Evolutionary conservation across 2,329 filamentous ascomycete genomes (phyloP).

Genomic region (Capronia coronata): DNA sequence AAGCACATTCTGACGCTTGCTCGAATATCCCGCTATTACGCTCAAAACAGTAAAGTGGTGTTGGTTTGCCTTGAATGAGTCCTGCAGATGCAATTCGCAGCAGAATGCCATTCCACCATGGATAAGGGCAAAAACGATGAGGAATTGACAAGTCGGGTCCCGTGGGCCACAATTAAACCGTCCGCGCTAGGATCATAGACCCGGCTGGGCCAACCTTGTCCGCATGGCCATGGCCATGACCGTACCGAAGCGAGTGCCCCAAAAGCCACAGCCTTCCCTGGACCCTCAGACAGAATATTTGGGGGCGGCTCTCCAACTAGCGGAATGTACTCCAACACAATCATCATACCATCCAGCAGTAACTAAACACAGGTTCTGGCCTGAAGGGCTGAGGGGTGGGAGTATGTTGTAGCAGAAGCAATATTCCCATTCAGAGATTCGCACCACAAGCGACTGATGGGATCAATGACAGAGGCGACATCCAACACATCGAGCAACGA

Average conservation of each 20-base stretch:
- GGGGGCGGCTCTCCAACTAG: no score
- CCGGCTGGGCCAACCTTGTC: not conserved
- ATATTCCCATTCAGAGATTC: no score
- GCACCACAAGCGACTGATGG: no score
- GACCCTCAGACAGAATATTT: no score
- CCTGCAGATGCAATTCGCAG: not conserved
- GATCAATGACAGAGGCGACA: no score
- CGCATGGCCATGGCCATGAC: not conserved
- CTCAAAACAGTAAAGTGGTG: not conserved
- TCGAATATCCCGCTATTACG: not conserved
- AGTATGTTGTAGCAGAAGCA: no score
- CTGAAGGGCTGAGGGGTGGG: no score
- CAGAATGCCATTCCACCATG: conserved; percentile 1
- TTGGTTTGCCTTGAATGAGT: not conserved
- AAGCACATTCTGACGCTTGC: not conserved
- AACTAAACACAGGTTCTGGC: no score
- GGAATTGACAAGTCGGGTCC: conserved; percentile 1
- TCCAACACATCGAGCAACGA: no score
- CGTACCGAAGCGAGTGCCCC: not conserved
- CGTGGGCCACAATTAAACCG: conserved; percentile 3
- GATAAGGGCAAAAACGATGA: conserved; percentile 3
- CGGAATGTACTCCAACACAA: no score
- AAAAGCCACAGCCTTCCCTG: not conserved
- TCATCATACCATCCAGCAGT: no score
- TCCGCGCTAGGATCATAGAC: conserved; percentile 3